Conservation (phyloP, 345 rosid genomes). For the Sonneratia caseolaris region DNA sequence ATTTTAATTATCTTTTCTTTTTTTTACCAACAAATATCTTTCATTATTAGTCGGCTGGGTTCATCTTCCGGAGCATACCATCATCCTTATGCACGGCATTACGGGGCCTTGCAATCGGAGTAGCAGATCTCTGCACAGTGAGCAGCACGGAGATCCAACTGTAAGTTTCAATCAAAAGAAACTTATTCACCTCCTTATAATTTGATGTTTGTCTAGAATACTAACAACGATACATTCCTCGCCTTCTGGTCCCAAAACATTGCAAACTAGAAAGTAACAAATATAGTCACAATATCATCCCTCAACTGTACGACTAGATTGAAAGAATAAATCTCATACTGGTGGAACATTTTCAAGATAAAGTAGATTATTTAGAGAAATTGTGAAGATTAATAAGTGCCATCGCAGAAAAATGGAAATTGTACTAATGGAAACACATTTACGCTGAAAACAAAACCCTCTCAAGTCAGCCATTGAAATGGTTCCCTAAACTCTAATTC, state of each 20-base stretch:
- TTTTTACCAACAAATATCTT: too few relatives aligned
- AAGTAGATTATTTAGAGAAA: too few relatives aligned
- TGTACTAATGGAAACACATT: too few relatives aligned
- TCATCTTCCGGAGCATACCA: slow-evolving; percentile 74
- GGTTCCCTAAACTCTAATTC: too few relatives aligned
- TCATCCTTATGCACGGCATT: slow-evolving; percentile 80
- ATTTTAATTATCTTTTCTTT: too few relatives aligned
- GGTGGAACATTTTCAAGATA: too few relatives aligned
- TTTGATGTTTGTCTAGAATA: slow-evolving; percentile 22
- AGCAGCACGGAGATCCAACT: background rate
- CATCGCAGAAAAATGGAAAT: too few relatives aligned
- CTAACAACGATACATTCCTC: slow-evolving; percentile 84
- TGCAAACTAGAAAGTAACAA: slow-evolving; percentile 49
- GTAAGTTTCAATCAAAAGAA: background rate
- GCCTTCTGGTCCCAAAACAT: slow-evolving; percentile 72
- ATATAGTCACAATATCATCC: background rate
- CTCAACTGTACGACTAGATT: background rate
- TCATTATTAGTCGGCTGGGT: slow-evolving; percentile 42
- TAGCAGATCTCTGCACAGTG: slow-evolving; percentile 51
- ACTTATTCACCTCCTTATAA: too few relatives aligned
- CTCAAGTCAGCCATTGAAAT: too few relatives aligned
- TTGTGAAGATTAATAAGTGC: too few relatives aligned
- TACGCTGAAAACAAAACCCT: too few relatives aligned
- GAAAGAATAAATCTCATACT: background rate
- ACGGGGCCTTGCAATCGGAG: slow-evolving; percentile 71